phyloP scores from a whole-genome alignment of 371 early-diverging fungal genomes.

The Saksenaea vasiformis region DNA sequence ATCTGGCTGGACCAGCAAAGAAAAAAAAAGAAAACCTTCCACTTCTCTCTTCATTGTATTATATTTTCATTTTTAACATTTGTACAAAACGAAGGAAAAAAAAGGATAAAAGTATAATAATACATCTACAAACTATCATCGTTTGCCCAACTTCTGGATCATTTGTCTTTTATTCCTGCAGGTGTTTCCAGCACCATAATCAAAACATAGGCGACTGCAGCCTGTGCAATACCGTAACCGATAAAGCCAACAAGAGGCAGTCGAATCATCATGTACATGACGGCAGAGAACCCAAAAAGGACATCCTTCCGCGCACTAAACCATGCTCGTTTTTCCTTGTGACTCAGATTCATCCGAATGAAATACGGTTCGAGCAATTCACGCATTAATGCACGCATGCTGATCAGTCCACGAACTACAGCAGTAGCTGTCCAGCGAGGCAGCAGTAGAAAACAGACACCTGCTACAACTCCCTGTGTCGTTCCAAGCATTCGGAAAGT shows the following conservation, averaged over 20 bases:
- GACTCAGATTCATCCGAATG: slow-evolving; percentile 49
- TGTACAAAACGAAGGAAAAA: not conserved
- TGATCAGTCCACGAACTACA: slow-evolving; percentile 54
- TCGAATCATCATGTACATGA: slow-evolving; percentile 48
- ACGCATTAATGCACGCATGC: slow-evolving; percentile 57
- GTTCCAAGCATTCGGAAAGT: slow-evolving; percentile 39
- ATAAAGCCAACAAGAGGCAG: slow-evolving; percentile 52
- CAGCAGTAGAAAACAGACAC: slow-evolving; percentile 41
- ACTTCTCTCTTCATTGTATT: not conserved
- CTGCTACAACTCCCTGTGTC: slow-evolving; percentile 37
- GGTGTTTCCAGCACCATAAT: slow-evolving; percentile 57
- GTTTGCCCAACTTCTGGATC: not conserved
- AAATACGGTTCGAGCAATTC: slow-evolving; percentile 67
- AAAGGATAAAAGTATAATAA: too few relatives aligned
- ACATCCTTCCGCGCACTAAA: slow-evolving; percentile 58
- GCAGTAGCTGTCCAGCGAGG: slow-evolving; percentile 37
- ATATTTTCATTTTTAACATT: not conserved
- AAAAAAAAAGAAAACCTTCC: too few relatives aligned
- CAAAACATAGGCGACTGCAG: slow-evolving; percentile 53
- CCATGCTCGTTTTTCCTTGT: slow-evolving; percentile 53
- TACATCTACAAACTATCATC: too few relatives aligned
- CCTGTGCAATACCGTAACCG: slow-evolving; percentile 55
- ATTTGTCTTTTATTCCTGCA: not conserved
- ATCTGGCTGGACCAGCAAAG: slow-evolving; percentile 2
- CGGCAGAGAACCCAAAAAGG: slow-evolving; percentile 59